Conservation (phyloP, 768 basidiomycete species). For the Hydnomerulius pinastri region DNA sequence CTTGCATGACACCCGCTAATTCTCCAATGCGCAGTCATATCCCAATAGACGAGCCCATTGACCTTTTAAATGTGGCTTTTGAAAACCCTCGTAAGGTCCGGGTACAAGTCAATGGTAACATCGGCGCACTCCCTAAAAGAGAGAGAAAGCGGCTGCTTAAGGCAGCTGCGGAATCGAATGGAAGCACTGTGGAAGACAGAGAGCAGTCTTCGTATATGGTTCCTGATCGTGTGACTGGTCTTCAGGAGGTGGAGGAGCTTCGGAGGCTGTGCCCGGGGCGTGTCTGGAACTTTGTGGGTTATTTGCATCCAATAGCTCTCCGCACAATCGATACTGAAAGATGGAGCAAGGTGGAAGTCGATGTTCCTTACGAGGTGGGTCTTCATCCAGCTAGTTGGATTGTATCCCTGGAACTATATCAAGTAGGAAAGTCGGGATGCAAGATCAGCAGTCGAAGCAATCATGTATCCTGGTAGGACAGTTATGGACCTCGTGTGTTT, state of each 20-base stretch:
- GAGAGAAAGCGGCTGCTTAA: conserved; percentile 37
- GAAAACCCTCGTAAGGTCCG: conserved; percentile 87
- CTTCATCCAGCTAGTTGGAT: neutral
- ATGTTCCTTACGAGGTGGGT: conserved; percentile 77
- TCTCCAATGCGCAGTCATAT: conserved; percentile 54
- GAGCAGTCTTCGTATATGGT: conserved; percentile 60
- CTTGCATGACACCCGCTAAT: neutral
- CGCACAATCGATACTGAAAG: neutral
- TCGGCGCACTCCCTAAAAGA: conserved; percentile 45
- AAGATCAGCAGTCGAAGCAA: conserved; percentile 55
- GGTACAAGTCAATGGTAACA: conserved; percentile 47
- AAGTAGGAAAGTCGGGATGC: conserved; percentile 66
- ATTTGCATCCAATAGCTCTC: neutral
- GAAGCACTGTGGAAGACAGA: conserved; percentile 3
- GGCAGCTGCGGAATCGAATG: neutral
- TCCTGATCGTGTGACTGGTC: conserved; percentile 85
- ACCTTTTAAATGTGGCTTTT: conserved; percentile 91
- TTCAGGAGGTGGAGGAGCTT: conserved; percentile 78
- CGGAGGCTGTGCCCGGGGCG: conserved; percentile 73
- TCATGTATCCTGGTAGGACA: conserved; percentile 79
- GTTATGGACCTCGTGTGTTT: conserved; percentile 86
- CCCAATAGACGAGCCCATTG: conserved; percentile 78
- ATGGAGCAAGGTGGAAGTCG: conserved; percentile 69
- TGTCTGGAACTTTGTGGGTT: conserved; percentile 83
- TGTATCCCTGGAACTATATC: conserved; percentile 4